A percentile compares a stretch with the other conserved stretches of the same genome.
phyloP scores from a whole-genome alignment of 1,139 yeast genomes.

The Pichia sp. region DNA sequence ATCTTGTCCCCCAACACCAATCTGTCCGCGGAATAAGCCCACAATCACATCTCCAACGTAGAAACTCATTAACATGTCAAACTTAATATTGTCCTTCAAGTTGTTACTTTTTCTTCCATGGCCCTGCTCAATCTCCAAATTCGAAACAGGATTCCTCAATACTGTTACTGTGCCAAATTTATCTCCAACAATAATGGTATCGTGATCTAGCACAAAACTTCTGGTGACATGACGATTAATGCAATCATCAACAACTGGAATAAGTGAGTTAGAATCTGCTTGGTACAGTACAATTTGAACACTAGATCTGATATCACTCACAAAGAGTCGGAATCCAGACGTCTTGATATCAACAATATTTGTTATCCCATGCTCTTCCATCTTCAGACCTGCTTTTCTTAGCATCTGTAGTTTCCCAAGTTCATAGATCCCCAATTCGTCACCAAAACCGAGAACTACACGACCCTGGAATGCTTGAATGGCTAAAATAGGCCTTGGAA shows the following conservation, averaged over 20 bases:
- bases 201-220: constrained; percentile 58
- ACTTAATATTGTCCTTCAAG: constrained; percentile 52
- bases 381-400: constrained; percentile 50
- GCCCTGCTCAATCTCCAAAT: constrained; percentile 36
- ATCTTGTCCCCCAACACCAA: constrained; percentile 62
- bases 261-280: constrained; percentile 45
- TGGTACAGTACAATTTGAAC: constrained; percentile 56
- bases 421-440: constrained; percentile 57
- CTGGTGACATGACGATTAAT: constrained; percentile 64
- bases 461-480: constrained; percentile 56
- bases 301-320: constrained; percentile 68
- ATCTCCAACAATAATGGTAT: constrained; percentile 83
- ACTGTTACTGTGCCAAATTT: constrained; percentile 78
- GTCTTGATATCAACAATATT: constrained; percentile 50
- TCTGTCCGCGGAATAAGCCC: constrained; percentile 48
- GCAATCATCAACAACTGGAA: constrained; percentile 67
- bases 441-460: constrained; percentile 56
- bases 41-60: constrained; percentile 69
- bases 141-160: constrained; percentile 50
- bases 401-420: constrained; percentile 77
- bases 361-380: constrained; percentile 29
- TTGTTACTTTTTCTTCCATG: constrained; percentile 14
- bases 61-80: constrained; percentile 55
- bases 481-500: constrained; percentile 48
- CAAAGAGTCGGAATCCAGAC: constrained; percentile 56